Base-by-base conservation (phyloP, 2,329 filamentous ascomycete genomes). In the Exophiala lecanii-corni region DNA sequence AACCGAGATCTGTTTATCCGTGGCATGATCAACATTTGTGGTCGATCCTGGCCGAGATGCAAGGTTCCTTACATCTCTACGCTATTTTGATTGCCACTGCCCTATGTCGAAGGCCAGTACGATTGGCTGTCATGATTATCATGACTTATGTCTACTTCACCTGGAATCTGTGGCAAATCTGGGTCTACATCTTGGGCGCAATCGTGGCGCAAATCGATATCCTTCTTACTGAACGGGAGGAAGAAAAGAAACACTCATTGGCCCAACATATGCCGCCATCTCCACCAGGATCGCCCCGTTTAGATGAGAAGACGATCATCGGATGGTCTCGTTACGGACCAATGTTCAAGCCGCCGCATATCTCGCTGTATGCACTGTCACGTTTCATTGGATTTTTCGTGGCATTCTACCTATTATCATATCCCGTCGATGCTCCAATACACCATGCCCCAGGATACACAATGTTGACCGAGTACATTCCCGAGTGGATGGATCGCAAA, bases 11-110 rank as follows among this genome's bases (percentile, higher is more conserved):
- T 18, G 49, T 56, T 17, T 56, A 56, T 35, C 54, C 54, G 40
- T 62, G 64, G 45, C 69, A 70, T 51, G 70, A 70, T 36, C 67
- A 68, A 17, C 69, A 72, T 44, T 57, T 72, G 3, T 72, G 69
- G 69, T 70, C 67, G 2, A 70, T 72, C 17, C 65, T 69, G 2
- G 63, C 70, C 9, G 69, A 71, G 47, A 63, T 72, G 41, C 67
- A 68, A 36, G 66, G 66, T 38, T 71, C 67, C 2, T 57, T 71
- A 6, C 63, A 67, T 17, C 62, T 71, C 3, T 70, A 69, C 47
- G 48, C 68, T 37, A 60, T 63, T 5, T 59, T 68, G 9, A 58
- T 70, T 10, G 64, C 59, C 5, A 63, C 66, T 13, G 66, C 65
- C 6, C 64, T 64, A 26, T 55, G 67, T 9, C 54, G 53, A 16